Evolutionary conservation across 202 grass and related monocot genomes (phyloP).

Genomic region (Carex sylvatica): DNA sequence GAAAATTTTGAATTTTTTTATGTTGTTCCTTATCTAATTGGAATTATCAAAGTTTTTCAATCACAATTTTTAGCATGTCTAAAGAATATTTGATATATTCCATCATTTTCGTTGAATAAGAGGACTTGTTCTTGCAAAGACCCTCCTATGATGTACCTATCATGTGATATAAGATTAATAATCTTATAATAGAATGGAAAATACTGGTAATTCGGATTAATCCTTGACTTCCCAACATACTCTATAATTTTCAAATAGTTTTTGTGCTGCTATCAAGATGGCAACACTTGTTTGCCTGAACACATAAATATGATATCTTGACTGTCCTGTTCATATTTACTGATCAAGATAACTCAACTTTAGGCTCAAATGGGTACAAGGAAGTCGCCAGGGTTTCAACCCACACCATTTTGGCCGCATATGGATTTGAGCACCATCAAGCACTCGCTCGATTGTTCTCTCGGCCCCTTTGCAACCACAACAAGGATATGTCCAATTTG

Average conservation of each 20-base stretch:
- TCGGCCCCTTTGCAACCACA: no score
- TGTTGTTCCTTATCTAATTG: neutral
- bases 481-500: no score
- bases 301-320: neutral
- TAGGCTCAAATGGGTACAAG: conserved; percentile 25
- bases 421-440: no score
- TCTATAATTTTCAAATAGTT: neutral
- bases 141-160: no score
- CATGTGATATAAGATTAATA: neutral
- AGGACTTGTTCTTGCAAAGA: no score
- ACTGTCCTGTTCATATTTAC: neutral
- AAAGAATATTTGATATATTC: no score
- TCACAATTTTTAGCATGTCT: no score
- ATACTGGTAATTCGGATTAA: neutral
- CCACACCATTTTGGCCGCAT: no score
- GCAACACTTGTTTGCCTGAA: neutral
- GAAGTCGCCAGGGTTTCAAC: no score
- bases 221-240: neutral
- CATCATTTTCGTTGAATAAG: no score
- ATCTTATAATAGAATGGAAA: neutral
- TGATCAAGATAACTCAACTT: neutral
- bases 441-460: no score
- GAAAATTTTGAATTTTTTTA: neutral
- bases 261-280: neutral
- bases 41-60: no score